Evolutionary conservation across 148 eudicot species (phyloP), one percentile per base, ranked within the genome.

Genomic region (Arctostaphylos glauca): DNA sequence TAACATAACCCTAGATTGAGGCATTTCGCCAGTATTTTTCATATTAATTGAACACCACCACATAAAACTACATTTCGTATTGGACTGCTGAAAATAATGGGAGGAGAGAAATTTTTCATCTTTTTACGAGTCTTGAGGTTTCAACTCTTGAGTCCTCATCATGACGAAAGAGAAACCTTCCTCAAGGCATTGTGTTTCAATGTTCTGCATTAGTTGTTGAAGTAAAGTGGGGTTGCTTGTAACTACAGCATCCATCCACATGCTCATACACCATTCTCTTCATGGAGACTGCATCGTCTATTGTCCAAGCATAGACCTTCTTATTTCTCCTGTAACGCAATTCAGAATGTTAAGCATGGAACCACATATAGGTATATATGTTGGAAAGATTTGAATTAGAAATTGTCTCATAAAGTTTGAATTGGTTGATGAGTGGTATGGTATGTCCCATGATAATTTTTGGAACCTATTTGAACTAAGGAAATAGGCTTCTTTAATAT

Each of bases 291-390:
- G 80, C 85, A 60, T 94, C 98, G 83, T 96, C 99, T 47, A 94
- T 98, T 3, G 99, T 96, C 99, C 99, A 96, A 2, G 98, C 97
- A 84, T 84, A 96, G 14, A 94, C 92, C 91, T 92, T 92, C 90
- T 94, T 96, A 21, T 87, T 90, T 85, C 92, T 90, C 94, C 98
- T 96, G 96, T 80, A 62, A 47, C 71, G 44, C 38, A 53, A 15
- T 62, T 52, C 16, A 38, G 19, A n/a, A 41, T 46, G 56, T 50
- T 67, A 79, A 50, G 81, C 23, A 67, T 66, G 67, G 25, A 48
- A 48, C 9, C 12, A 18, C 19, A 81, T 66, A 2, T 54, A 3
- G 14, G 3, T 44, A 18, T 19, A 5, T 13, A 2, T 3, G n/a
- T n/a, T n/a, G n/a, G n/a, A n/a, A n/a, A n/a, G n/a, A n/a, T n/a